Conservation (phyloP, 2,329 filamentous ascomycete genomes). For the Venturia carpophila region DNA sequence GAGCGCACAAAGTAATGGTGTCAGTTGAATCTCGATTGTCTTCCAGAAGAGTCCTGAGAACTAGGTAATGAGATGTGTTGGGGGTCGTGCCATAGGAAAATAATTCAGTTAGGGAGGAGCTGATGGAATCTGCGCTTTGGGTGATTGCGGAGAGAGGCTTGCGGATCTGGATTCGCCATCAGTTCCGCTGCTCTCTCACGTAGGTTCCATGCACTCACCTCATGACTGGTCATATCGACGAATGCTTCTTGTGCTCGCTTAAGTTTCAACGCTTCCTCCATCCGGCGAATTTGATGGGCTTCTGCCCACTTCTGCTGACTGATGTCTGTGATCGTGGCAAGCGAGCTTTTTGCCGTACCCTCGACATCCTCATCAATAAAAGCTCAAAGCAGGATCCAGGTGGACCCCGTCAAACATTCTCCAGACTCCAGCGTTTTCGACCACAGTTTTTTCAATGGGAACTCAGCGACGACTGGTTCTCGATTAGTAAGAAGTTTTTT, state of each 20-base stretch:
- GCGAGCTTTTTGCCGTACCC: not conserved
- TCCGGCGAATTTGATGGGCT: not conserved
- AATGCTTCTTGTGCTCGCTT: constrained; percentile 32
- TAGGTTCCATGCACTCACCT: not conserved
- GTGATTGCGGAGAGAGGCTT: constrained; percentile 20
- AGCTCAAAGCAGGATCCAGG: not conserved
- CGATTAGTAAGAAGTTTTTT: not conserved
- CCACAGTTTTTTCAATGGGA: not conserved
- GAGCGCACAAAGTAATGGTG: constrained; percentile 37
- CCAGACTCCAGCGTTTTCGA: not conserved
- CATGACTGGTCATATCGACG: constrained; percentile 27
- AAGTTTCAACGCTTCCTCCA: constrained; percentile 16
- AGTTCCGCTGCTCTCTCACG: not conserved
- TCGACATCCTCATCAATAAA: constrained; percentile 14
- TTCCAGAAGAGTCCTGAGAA: constrained; percentile 23
- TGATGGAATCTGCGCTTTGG: constrained; percentile 16
- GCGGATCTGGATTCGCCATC: constrained; percentile 21
- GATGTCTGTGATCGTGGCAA: constrained; percentile 15
- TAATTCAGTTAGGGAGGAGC: not conserved
- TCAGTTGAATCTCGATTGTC: constrained; percentile 28
- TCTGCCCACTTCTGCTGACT: constrained; percentile 15
- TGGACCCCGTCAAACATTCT: not conserved
- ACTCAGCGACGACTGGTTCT: not conserved
- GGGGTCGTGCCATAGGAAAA: constrained; percentile 24
- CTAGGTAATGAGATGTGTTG: constrained; percentile 11